Evolutionary conservation across 1,284 basidiomycete species (phyloP), one percentile per base, ranked within the genome.

Genomic region (Meripilus lineatus): DNA sequence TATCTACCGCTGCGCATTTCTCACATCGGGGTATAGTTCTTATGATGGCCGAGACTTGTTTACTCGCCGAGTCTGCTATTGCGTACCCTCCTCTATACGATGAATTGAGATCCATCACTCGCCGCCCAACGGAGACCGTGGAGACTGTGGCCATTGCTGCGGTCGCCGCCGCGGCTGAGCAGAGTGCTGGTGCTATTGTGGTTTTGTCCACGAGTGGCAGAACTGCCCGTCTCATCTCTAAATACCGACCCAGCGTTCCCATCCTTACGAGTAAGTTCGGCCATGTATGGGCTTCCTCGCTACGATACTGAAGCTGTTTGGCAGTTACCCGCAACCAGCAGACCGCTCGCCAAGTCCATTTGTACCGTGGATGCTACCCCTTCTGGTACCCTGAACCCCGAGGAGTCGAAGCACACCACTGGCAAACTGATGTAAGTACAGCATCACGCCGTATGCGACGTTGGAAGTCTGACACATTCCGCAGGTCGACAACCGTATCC

Each of bases 21-120:
- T 61, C 24, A 65, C 33, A 4, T 23, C 22, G 17, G 8, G 25
- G 20, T 21, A 4, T 52, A 89, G 93, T 96, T 55, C 78, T 93
- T 56, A 94, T 96, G 93, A 98, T 98, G 93, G 93, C 93, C 39
- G 94, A 98, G 75, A 96, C 93, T 5, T 96, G 93, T 61, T 79
- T 90, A 61, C 84, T 97, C 53, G 94, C 93, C 49, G 93, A 98
- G 71, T 79, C 84, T 42, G 88, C 94, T 26, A 91, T 94, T 65
- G 93, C 89, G 71, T 93, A 96, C 66, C 89, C 89, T 35, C 89
- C 92, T 49, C 70, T 96, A 47, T 95, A 90, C 62, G 90, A 95
- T 61, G 91, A 95, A 61, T 71, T 99, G 55, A 83, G 84, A 48
- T 67, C 75, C 38, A 75, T 88, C 50, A 87, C 90, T 49, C 72